Conservation (phyloP, 164 flowering plant genomes). For the Vitis labrusca region DNA sequence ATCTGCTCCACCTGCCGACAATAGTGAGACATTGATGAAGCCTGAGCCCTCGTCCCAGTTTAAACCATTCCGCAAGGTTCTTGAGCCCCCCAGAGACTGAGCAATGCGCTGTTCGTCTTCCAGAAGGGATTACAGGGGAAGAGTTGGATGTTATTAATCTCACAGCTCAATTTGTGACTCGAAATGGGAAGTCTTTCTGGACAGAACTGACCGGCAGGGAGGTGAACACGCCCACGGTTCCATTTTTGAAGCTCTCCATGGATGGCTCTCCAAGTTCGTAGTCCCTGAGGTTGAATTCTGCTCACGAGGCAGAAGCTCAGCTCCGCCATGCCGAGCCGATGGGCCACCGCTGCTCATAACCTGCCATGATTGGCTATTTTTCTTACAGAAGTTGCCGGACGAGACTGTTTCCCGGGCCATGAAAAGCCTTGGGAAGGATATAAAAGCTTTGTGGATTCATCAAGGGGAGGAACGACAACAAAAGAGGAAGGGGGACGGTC, state of each 20-base stretch:
- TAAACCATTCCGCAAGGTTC: slow-evolving; percentile 64
- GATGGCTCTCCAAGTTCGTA: slow-evolving; percentile 81
- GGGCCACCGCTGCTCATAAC: slow-evolving; percentile 69
- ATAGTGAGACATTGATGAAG: slow-evolving; percentile 33
- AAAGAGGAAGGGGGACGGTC: slow-evolving; percentile 73
- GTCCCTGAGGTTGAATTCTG: slow-evolving; percentile 69
- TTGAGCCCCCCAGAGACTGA: slow-evolving; percentile 94
- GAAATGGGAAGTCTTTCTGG: slow-evolving; percentile 91
- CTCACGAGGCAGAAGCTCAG: slow-evolving; percentile 45
- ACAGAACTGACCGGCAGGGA: slow-evolving; percentile 88
- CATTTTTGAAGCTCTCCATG: slow-evolving; percentile 82
- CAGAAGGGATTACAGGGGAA: slow-evolving; percentile 97
- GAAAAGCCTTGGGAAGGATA: slow-evolving; percentile 72
- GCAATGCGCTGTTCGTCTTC: slow-evolving; percentile 90
- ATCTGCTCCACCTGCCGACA: slow-evolving; percentile 31
- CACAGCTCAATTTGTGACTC: slow-evolving; percentile 96
- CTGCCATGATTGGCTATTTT: slow-evolving; percentile 69
- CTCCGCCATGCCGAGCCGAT: slow-evolving; percentile 33
- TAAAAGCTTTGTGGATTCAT: slow-evolving; percentile 68
- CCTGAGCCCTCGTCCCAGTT: slow-evolving; percentile 65
- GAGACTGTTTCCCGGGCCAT: slow-evolving; percentile 56
- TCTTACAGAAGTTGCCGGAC: slow-evolving; percentile 66
- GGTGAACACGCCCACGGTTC: slow-evolving; percentile 79
- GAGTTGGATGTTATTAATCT: slow-evolving; percentile 94
- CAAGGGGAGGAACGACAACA: slow-evolving; percentile 86